phyloP scores from a whole-genome alignment of 1,284 basidiomycete genomes.

The Tylopilus orsonianus region DNA sequence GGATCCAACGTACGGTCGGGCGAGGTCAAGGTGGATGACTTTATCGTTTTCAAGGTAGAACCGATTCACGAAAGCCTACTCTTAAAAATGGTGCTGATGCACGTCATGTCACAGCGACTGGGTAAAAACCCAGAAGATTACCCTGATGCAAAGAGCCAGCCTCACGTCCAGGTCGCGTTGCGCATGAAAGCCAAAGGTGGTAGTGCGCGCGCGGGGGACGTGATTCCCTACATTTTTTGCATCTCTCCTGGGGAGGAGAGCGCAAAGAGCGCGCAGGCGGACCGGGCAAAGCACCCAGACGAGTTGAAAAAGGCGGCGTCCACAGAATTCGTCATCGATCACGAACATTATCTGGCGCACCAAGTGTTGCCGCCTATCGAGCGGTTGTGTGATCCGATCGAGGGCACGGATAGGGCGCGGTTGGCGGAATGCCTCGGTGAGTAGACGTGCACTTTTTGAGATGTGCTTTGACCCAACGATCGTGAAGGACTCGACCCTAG shows the following conservation, averaged over 20 bases:
- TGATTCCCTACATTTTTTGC: slow-evolving; percentile 97
- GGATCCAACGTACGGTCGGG: slow-evolving; percentile 78
- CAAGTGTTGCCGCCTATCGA: slow-evolving; percentile 96
- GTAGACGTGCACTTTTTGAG: slow-evolving; percentile 20
- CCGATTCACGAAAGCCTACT: slow-evolving; percentile 8
- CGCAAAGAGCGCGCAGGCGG: slow-evolving; percentile 81
- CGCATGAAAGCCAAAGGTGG: slow-evolving; percentile 87
- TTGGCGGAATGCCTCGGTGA: slow-evolving; percentile 93
- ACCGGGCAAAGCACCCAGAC: slow-evolving; percentile 91
- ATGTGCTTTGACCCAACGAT: slow-evolving; percentile 3
- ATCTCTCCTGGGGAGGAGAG: slow-evolving; percentile 72
- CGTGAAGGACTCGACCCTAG: slow-evolving; percentile 78
- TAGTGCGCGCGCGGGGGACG: slow-evolving; percentile 83
- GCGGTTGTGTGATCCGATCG: slow-evolving; percentile 93
- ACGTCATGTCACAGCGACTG: slow-evolving; percentile 58
- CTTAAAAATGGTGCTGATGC: background rate
- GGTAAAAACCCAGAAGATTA: slow-evolving; percentile 97
- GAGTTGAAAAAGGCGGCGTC: slow-evolving; percentile 76
- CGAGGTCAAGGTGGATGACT: slow-evolving; percentile 84
- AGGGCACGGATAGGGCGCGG: slow-evolving; percentile 90
- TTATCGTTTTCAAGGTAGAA: slow-evolving; percentile 87
- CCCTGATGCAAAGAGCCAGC: slow-evolving; percentile 91
- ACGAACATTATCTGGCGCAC: slow-evolving; percentile 88
- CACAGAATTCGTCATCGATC: slow-evolving; percentile 73
- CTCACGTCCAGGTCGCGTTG: slow-evolving; percentile 96